Evolutionary conservation across 179 eudicot genomes (phyloP), one percentile per base, ranked within the genome.

Genomic region (Patellifolia procumbens): DNA sequence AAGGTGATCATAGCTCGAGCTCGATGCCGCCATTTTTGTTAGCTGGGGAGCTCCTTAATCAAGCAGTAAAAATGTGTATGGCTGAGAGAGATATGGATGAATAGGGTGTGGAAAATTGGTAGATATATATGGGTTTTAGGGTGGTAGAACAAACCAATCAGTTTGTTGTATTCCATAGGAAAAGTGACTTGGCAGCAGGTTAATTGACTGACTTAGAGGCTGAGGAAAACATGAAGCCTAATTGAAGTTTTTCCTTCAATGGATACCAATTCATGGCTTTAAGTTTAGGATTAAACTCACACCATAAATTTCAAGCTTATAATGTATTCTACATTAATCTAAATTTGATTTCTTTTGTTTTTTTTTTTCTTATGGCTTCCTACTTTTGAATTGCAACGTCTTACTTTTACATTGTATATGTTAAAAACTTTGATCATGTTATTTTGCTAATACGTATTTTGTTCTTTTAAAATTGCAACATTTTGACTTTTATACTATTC

Each of bases 81-180:
- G 24, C 17, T 5, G 49, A 22, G 31, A 46, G 26, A 11, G 28
- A 29, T 49, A 32, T 69, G 5, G 37, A 39, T n/a, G 45, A 24
- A 34, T 13, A n/a, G 9, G 8, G n/a, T 11, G 31, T n/a, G 1
- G 29, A 4, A 39, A 29, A 80, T 45, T 37, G 6, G 70, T 52
- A 60, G 32, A 12, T 75, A 80, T 80, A 80, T 39, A 51, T 5
- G 10, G 24, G 52, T 37, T n/a, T 5, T 35, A 53, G 79, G 59
- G 63, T 51, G 83, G 72, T 75, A 75, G 79, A 75, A 75, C 22
- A 53, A n/a, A 46, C 19, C 55, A 75, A 62, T 78, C 79, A 75
- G 72, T 70, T 70, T 51, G 76, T 80, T 75, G 79, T 42, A 69
- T 51, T n/a, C 3, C 32, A 60, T 59, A 70, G 26, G 24, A 78